Evolutionary conservation across 1,284 basidiomycete genomes (phyloP).

Genomic region (Sanghuangporus sanghuang): DNA sequence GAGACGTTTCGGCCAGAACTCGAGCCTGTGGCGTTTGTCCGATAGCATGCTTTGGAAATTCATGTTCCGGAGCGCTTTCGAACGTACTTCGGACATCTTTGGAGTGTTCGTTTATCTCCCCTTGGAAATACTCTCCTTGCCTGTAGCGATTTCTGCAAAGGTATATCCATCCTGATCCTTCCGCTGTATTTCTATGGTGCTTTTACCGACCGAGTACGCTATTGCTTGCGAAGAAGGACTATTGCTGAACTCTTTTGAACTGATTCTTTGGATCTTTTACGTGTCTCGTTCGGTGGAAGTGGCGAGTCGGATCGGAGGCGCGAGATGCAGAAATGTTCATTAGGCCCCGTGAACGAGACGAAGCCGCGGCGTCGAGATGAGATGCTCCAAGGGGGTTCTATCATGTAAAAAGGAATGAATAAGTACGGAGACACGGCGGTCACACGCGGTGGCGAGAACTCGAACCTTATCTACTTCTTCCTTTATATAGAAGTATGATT

Average conservation of each 20-base stretch:
- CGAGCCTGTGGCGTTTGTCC: not conserved
- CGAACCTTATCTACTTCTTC: not conserved
- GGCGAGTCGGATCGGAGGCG: not conserved
- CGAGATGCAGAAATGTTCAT: not conserved
- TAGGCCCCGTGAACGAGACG: not conserved
- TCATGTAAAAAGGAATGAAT: slow-evolving; percentile 1
- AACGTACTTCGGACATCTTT: not conserved
- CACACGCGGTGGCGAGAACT: not conserved
- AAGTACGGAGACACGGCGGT: not conserved
- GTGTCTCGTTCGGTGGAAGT: not conserved
- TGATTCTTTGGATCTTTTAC: not conserved
- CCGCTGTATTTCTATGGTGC: too few species aligned
- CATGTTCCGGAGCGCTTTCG: not conserved
- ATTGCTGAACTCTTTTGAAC: too few species aligned
- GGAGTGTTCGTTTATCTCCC: too few species aligned
- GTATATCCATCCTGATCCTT: too few species aligned
- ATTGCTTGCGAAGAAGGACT: too few species aligned
- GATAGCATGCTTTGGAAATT: not conserved
- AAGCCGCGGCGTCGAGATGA: not conserved
- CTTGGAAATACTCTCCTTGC: too few species aligned
- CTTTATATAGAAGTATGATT: not conserved
- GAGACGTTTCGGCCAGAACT: not conserved
- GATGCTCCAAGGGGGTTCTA: slow-evolving; percentile 1
- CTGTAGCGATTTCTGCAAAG: too few species aligned
- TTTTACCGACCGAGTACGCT: too few species aligned